A percentile compares a stretch with the other conserved stretches of the same genome.
phyloP scores from a whole-genome alignment of 768 basidiomycete species.

The Fomitopsis serialis region DNA sequence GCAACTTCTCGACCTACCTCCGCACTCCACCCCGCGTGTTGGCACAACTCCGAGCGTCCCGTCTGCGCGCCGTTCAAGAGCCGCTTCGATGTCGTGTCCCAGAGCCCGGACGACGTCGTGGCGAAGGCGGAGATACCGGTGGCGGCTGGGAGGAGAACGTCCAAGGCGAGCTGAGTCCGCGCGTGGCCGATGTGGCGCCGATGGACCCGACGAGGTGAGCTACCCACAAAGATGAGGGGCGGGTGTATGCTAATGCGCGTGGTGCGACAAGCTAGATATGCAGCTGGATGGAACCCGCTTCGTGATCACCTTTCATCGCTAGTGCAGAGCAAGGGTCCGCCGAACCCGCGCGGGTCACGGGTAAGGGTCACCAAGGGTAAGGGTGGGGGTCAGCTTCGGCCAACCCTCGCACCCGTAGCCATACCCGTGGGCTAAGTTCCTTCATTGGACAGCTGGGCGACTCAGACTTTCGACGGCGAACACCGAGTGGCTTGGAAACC shows the following conservation, averaged over 20 bases:
- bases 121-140: slow-evolving; percentile 35
- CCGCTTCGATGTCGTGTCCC: slow-evolving; percentile 49
- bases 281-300: too few relatives aligned
- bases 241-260: background rate
- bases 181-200: slow-evolving; percentile 85
- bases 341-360: too few relatives aligned
- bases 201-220: slow-evolving; percentile 84
- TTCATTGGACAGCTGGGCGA: too few relatives aligned
- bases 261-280: too few relatives aligned
- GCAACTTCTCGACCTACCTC: slow-evolving; percentile 86
- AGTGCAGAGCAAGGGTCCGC: too few relatives aligned
- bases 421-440: too few relatives aligned
- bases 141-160: slow-evolving; percentile 93
- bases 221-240: background rate
- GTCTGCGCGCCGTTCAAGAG: slow-evolving; percentile 49
- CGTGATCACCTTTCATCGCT: too few relatives aligned
- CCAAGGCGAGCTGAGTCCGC: slow-evolving; percentile 80
- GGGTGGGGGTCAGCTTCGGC: too few relatives aligned
- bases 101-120: slow-evolving; percentile 19
- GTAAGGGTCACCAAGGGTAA: too few relatives aligned
- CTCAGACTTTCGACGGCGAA: too few relatives aligned
- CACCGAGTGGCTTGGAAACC: too few relatives aligned
- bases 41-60: slow-evolving; percentile 57
- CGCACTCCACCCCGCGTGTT: slow-evolving; percentile 64
- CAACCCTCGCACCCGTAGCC: too few relatives aligned